phyloP scores from a whole-genome alignment of 768 basidiomycete species.

The Imleria badia region DNA sequence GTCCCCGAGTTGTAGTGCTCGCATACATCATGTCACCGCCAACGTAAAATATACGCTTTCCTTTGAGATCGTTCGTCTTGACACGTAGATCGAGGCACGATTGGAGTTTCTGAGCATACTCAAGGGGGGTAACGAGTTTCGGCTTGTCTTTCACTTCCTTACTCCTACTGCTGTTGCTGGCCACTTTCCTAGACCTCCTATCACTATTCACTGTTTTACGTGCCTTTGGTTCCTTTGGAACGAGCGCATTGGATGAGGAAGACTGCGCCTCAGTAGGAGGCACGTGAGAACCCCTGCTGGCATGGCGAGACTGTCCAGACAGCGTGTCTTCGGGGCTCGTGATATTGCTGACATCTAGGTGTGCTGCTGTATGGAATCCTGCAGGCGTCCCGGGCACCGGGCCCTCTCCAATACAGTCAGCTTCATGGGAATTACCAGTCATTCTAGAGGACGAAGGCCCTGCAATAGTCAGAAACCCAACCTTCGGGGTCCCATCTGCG shows the following conservation, averaged over 20 bases:
- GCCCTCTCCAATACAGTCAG: neutral
- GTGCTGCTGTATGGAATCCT: conserved; percentile 4
- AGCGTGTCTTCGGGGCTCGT: conserved; percentile 20
- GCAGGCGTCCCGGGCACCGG: conserved; percentile 2
- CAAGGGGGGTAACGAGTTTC: conserved; percentile 44
- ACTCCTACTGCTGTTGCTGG: conserved; percentile 4
- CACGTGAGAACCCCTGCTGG: neutral
- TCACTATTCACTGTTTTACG: conserved; percentile 26
- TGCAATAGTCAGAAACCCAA: neutral
- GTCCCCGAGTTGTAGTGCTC: conserved; percentile 46
- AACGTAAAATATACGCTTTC: conserved; percentile 56
- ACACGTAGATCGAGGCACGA: conserved; percentile 26
- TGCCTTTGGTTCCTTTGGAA: conserved; percentile 2
- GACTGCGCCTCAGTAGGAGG: neutral
- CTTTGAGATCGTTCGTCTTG: conserved; percentile 42
- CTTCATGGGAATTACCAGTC: neutral
- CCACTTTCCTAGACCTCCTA: conserved; percentile 4
- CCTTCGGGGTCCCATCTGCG: neutral
- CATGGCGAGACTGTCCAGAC: neutral
- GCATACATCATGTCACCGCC: conserved; percentile 60
- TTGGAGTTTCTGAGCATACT: conserved; percentile 53
- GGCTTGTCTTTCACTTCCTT: conserved; percentile 43
- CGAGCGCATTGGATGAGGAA: neutral
- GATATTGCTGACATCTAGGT: conserved; percentile 13
- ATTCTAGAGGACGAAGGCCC: neutral